Percentiles rank a stretch among this genome's conserved stretches.
Conservation (phyloP, 1,284 basidiomycete species). For the Apiotrichum gamsii region DNA sequence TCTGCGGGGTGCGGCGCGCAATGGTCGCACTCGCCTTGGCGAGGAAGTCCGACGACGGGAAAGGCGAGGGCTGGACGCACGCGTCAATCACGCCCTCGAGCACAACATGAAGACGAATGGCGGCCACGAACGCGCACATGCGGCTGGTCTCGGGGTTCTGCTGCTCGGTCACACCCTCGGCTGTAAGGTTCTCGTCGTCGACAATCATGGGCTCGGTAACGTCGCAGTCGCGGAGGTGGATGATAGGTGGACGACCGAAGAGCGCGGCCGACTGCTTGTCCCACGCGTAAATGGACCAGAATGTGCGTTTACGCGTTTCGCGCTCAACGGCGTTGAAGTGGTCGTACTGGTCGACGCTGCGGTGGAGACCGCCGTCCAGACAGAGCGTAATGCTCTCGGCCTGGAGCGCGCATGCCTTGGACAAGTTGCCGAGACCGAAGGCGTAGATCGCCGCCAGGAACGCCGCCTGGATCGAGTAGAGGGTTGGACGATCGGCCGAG, state of each 20-base stretch:
- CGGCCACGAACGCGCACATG: slow-evolving; percentile 69
- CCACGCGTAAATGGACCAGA: slow-evolving; percentile 88
- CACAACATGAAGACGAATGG: slow-evolving; percentile 70
- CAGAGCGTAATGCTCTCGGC: slow-evolving; percentile 75
- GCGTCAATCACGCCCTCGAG: slow-evolving; percentile 60
- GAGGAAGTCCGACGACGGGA: slow-evolving; percentile 46
- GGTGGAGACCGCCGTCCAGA: slow-evolving; percentile 76
- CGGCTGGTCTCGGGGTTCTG: slow-evolving; percentile 64
- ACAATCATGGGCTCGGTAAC: slow-evolving; percentile 71
- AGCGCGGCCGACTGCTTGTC: slow-evolving; percentile 74
- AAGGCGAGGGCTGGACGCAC: slow-evolving; percentile 46
- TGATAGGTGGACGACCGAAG: slow-evolving; percentile 76
- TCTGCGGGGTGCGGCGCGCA: slow-evolving; percentile 39
- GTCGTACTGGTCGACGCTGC: slow-evolving; percentile 79
- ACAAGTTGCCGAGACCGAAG: slow-evolving; percentile 77
- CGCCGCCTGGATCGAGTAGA: slow-evolving; percentile 81
- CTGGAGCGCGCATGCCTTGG: slow-evolving; percentile 72
- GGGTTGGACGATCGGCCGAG: slow-evolving; percentile 75
- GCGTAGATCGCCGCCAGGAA: slow-evolving; percentile 81
- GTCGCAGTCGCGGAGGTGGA: slow-evolving; percentile 78
- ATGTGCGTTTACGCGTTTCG: slow-evolving; percentile 80
- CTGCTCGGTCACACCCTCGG: slow-evolving; percentile 61
- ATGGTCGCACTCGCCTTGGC: slow-evolving; percentile 46
- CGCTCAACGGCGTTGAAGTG: slow-evolving; percentile 79
- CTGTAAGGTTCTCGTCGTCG: slow-evolving; percentile 81